Evolutionary conservation across 2,329 filamentous ascomycete species (phyloP).

Genomic region (Triangularia verruculosa): DNA sequence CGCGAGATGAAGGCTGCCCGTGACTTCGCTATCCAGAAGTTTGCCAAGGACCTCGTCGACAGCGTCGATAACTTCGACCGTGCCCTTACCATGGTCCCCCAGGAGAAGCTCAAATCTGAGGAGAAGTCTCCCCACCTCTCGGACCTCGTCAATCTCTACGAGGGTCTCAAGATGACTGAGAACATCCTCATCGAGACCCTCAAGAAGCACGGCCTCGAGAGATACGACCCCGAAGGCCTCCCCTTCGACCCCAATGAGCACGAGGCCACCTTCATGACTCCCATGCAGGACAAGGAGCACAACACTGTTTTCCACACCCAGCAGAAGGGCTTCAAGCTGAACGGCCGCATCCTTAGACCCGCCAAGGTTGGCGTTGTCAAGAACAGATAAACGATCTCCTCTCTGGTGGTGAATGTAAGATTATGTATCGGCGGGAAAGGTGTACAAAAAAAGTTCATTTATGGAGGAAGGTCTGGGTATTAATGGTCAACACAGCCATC

Average conservation of each 20-base stretch:
- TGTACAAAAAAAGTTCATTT: background rate
- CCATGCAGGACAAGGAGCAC: constrained; percentile 82
- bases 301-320: constrained; percentile 88
- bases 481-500: background rate
- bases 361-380: constrained; percentile 82
- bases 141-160: constrained; percentile 77
- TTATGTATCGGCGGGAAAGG: background rate
- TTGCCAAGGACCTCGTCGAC: constrained; percentile 92
- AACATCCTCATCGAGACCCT: constrained; percentile 80
- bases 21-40: constrained; percentile 93
- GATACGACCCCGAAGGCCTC: constrained; percentile 77
- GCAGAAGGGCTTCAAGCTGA: constrained; percentile 93
- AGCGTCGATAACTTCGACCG: constrained; percentile 97
- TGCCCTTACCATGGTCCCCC: constrained; percentile 74
- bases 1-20: constrained; percentile 84
- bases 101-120: constrained; percentile 62
- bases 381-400: constrained; percentile 24
- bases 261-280: constrained; percentile 93
- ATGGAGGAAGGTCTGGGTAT: background rate
- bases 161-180: constrained; percentile 95
- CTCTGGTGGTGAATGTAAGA: background rate
- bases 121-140: constrained; percentile 54
- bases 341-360: constrained; percentile 83
- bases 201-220: constrained; percentile 89
- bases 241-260: constrained; percentile 97